A percentile compares a stretch with the other conserved stretches of the same genome.
Conservation (phyloP, 768 basidiomycete genomes). For the Boletus huronensis region DNA sequence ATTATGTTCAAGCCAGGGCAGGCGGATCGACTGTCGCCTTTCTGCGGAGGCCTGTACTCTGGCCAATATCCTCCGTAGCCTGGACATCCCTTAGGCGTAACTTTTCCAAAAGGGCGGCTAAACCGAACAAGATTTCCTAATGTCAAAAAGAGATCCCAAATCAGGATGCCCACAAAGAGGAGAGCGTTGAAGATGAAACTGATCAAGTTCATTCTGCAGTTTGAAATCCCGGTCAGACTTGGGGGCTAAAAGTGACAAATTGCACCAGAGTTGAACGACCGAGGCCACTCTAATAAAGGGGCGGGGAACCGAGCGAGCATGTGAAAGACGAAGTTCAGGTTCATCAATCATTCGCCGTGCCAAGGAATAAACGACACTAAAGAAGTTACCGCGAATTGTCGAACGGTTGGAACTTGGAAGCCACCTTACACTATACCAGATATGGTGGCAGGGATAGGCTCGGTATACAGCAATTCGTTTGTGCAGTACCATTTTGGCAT, state of each 20-base stretch:
- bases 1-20: conserved; percentile 75
- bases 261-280: background rate
- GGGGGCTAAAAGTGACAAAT: background rate
- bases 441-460: background rate
- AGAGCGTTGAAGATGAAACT: background rate
- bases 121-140: conserved; percentile 9
- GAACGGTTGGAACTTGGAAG: background rate
- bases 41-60: conserved; percentile 52
- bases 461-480: background rate
- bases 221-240: conserved; percentile 30
- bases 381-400: background rate
- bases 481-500: background rate
- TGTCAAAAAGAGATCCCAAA: conserved; percentile 14
- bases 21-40: conserved; percentile 63
- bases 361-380: background rate
- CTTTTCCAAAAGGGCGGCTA: conserved; percentile 43
- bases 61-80: conserved; percentile 67
- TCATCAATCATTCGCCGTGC: background rate
- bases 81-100: conserved; percentile 49
- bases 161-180: background rate
- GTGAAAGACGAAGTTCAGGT: background rate
- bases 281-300: conserved; percentile 5
- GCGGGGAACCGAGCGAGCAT: background rate
- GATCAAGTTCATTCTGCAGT: conserved; percentile 3
- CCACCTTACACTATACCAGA: background rate